These are phyloP conservation scores for Apophysomyces ossiformis DNA, from an alignment of 371 early-diverging fungal genomes.

Conservation along the genomic window DNA sequence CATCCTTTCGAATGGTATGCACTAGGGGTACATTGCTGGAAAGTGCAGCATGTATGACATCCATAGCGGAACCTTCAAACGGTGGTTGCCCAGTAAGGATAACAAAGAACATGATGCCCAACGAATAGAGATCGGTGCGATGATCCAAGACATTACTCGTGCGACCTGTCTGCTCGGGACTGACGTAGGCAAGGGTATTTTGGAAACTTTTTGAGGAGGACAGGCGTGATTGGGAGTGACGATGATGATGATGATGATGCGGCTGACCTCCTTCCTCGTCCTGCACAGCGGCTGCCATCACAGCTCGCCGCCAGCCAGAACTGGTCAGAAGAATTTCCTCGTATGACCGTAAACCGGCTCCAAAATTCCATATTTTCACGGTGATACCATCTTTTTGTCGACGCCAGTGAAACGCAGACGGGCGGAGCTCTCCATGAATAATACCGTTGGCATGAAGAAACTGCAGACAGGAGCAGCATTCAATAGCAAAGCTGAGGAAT, in stretches of 20 bases:
- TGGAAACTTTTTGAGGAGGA: slow-evolving; percentile 34
- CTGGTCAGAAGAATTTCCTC: slow-evolving; percentile 46
- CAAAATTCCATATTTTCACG: slow-evolving; percentile 46
- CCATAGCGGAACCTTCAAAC: slow-evolving; percentile 54
- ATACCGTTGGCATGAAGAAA: slow-evolving; percentile 47
- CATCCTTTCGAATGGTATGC: slow-evolving; percentile 49
- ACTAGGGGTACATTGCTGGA: slow-evolving; percentile 54
- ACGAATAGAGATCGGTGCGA: slow-evolving; percentile 59
- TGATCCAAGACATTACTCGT: slow-evolving; percentile 61
- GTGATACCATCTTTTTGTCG: slow-evolving; percentile 16
- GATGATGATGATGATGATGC: slow-evolving; percentile 17
- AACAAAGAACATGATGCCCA: slow-evolving; percentile 59
- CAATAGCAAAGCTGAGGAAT: slow-evolving; percentile 42
- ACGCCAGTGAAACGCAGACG: slow-evolving; percentile 35
- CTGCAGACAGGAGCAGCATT: slow-evolving; percentile 44
- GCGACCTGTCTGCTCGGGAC: slow-evolving; percentile 63
- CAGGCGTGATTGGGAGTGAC: not conserved
- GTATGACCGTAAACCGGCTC: slow-evolving; percentile 40
- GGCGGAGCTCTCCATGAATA: slow-evolving; percentile 47
- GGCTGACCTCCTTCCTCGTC: slow-evolving; percentile 9
- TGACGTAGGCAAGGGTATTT: slow-evolving; percentile 40
- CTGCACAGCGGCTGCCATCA: slow-evolving; percentile 19
- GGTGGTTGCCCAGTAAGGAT: slow-evolving; percentile 53
- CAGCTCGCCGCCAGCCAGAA: slow-evolving; percentile 36
- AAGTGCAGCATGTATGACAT: slow-evolving; percentile 55